A percentile compares a stretch with the other conserved stretches of the same genome.
Conservation (phyloP, 805 yeast genomes). For the Starmerella asiatica region DNA sequence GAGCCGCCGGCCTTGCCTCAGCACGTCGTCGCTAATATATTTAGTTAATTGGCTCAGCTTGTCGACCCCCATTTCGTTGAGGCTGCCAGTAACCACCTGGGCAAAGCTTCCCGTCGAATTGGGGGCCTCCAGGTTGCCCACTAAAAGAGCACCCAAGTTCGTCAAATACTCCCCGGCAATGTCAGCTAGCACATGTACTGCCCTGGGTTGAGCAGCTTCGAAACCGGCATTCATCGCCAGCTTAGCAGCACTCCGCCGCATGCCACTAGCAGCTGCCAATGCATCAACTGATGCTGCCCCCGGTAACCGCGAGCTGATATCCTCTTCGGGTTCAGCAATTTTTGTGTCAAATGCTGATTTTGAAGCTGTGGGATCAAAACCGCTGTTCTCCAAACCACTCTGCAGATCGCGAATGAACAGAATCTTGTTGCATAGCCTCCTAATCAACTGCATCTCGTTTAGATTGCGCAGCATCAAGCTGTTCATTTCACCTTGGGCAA, state of each 20-base stretch:
- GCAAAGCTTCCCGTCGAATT: slow-evolving; percentile 25
- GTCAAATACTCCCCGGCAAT: slow-evolving; percentile 68
- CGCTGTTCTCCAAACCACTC: slow-evolving; percentile 22
- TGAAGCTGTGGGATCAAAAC: not conserved
- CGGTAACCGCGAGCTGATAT: slow-evolving; percentile 59
- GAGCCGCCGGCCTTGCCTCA: slow-evolving; percentile 55
- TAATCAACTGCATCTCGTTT: slow-evolving; percentile 67
- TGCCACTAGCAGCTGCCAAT: slow-evolving; percentile 49
- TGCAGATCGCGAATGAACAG: slow-evolving; percentile 83
- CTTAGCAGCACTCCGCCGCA: slow-evolving; percentile 60
- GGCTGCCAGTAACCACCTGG: slow-evolving; percentile 45
- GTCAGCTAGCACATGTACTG: slow-evolving; percentile 67
- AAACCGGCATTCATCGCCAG: slow-evolving; percentile 85
- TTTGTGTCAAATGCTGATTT: slow-evolving; percentile 22
- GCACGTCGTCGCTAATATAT: slow-evolving; percentile 58
- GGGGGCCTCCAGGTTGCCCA: slow-evolving; percentile 53
- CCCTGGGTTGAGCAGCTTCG: slow-evolving; percentile 66
- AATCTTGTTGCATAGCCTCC: slow-evolving; percentile 79
- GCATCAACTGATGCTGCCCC: slow-evolving; percentile 51
- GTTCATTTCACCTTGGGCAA: slow-evolving; percentile 40
- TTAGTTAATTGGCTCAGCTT: slow-evolving; percentile 54
- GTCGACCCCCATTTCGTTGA: slow-evolving; percentile 75
- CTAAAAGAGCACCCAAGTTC: slow-evolving; percentile 58
- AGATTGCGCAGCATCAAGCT: slow-evolving; percentile 52
- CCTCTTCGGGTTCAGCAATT: slow-evolving; percentile 59